Evolutionary conservation across 768 basidiomycete genomes (phyloP), one percentile per base, ranked within the genome.

Genomic region (Amanita pseudoporphyria): DNA sequence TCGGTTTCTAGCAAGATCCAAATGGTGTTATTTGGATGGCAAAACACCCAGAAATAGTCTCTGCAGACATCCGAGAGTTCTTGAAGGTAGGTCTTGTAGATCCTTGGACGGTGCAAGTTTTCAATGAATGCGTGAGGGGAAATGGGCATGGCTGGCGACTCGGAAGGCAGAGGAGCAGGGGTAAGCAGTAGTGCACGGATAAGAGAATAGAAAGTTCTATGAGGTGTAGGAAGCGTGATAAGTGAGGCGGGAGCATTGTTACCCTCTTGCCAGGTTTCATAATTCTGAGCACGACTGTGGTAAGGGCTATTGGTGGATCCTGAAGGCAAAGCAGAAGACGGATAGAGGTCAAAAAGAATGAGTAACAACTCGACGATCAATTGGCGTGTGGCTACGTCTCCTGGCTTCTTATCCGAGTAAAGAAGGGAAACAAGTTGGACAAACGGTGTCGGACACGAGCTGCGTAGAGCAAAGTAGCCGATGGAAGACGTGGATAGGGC

Each of bases 341-440:
- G 91, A 59, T 91, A 97, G 13, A 98, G 67, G 2, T 97, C 93
- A 59, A 94, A 95, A 6, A 97, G 71, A 49, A 86, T 73, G n/a
- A 84, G 71, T 42, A 97, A 71, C 13, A 99, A 71, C 47, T 98
- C 96, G 37, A 87, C 69, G 32, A 99, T 94, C 49, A 97, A 77
- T 59, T 94, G 91, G 30, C 94, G 81, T 4, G 89, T 85, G 3
- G 82, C 78, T 7, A 98, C 73, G 33, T 99, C 96, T 38, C 96
- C 96, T 0, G 96, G 96, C 62, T 94, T 96, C 72, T 98, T 98
- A 71, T 98, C 95, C 3, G 93, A 95, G 65, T 90, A 98, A 2
- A 98, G 72, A 13, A 98, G 75, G 7, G 81, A 69, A 14, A 94
- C 74, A 24, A 99, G 73, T 54, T 94, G 87, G 3, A 75, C 72